A percentile compares a stretch with the other conserved stretches of the same genome.
phyloP scores from a whole-genome alignment of 2,329 filamentous ascomycete species.

The Colletotrichum sp. region DNA sequence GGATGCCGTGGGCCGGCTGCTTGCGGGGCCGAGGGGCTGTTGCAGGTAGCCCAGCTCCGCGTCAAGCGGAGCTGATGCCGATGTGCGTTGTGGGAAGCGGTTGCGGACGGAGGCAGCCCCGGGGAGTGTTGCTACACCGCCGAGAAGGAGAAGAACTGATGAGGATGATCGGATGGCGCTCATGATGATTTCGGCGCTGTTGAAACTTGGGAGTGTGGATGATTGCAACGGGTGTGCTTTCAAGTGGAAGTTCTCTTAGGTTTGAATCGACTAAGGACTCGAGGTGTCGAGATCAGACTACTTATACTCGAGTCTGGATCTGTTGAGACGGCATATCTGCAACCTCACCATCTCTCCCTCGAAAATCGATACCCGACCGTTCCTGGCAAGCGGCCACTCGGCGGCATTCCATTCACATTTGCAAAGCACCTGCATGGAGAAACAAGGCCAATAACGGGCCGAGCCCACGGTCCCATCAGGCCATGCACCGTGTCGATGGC shows the following conservation, averaged over 20 bases:
- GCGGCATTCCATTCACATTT: conserved; percentile 2
- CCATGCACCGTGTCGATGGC: neutral
- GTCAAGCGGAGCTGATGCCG: neutral
- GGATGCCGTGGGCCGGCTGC: neutral
- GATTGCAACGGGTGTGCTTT: neutral
- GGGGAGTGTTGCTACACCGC: conserved; percentile 24
- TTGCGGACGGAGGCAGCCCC: conserved; percentile 24
- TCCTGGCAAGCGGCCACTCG: conserved; percentile 4
- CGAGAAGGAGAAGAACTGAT: conserved; percentile 24
- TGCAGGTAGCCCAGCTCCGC: conserved; percentile 18
- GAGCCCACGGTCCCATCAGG: neutral
- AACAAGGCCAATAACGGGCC: conserved; percentile 6
- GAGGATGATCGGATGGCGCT: conserved; percentile 17
- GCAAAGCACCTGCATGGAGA: conserved; percentile 4
- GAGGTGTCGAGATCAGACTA: neutral
- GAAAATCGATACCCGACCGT: neutral
- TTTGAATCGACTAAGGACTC: neutral
- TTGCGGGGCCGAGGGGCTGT: conserved; percentile 13
- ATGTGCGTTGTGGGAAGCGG: conserved; percentile 3
- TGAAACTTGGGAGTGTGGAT: neutral
- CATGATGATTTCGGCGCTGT: neutral
- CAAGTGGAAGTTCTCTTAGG: neutral
- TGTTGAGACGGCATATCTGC: conserved; percentile 7
- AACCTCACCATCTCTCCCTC: neutral
- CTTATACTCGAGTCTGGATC: neutral